phyloP scores from a whole-genome alignment of 1,139 yeast species.

The Candida freyschussii region DNA sequence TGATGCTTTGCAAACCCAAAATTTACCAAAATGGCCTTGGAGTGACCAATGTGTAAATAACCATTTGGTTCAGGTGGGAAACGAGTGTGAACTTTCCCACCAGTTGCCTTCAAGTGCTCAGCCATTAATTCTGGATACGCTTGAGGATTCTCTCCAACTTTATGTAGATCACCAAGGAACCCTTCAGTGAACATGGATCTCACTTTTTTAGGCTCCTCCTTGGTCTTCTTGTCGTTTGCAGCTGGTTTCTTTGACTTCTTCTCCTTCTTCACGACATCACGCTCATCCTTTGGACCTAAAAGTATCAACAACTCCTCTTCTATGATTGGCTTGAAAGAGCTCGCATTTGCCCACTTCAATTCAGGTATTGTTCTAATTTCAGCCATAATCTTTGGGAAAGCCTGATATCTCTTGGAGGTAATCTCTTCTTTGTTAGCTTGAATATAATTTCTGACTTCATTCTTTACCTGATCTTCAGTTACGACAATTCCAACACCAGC shows the following conservation, averaged over 20 bases:
- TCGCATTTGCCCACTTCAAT: constrained; percentile 91
- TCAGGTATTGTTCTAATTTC: constrained; percentile 67
- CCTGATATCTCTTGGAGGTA: constrained; percentile 65
- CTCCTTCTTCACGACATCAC: constrained; percentile 71
- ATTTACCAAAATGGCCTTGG: constrained; percentile 95
- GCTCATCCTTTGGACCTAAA: constrained; percentile 93
- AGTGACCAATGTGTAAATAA: constrained; percentile 93
- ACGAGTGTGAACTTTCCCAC: constrained; percentile 83
- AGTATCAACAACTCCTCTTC: constrained; percentile 66
- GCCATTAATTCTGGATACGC: constrained; percentile 77
- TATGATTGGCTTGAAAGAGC: constrained; percentile 76
- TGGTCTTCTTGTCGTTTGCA: constrained; percentile 26
- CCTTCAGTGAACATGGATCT: constrained; percentile 95
- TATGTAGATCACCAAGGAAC: constrained; percentile 89
- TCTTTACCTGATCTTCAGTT: constrained; percentile 58
- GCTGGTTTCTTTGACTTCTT: constrained; percentile 16
- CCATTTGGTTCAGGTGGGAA: constrained; percentile 99
- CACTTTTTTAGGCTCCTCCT: constrained; percentile 30
- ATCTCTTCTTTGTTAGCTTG: constrained; percentile 54
- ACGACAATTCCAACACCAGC: constrained; percentile 83
- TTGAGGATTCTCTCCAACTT: constrained; percentile 94
- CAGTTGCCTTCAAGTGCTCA: constrained; percentile 71
- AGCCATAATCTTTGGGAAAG: constrained; percentile 72
- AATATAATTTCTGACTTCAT: constrained; percentile 55
- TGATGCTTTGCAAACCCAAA: constrained; percentile 89